A percentile compares a stretch with the other conserved stretches of the same genome.
phyloP scores from a whole-genome alignment of 768 basidiomycete species.

The Auricularia sp. region DNA sequence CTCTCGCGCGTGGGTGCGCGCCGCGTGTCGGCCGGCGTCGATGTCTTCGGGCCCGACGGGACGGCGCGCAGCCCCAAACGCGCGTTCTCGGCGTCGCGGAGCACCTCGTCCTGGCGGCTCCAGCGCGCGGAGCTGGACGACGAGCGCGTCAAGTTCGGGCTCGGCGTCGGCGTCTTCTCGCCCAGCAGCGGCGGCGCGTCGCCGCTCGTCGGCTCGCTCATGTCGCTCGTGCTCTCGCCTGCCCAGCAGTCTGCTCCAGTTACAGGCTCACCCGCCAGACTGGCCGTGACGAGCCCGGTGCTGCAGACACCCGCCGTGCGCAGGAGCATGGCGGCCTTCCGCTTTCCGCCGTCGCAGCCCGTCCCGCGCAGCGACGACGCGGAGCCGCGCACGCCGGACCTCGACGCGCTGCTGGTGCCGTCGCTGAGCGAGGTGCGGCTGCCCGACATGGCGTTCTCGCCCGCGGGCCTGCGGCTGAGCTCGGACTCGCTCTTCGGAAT shows the following conservation, averaged over 20 bases:
- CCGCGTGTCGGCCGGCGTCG: background rate
- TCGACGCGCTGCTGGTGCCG: background rate
- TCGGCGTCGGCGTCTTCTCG: background rate
- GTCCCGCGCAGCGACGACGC: too few species aligned
- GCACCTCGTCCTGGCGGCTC: background rate
- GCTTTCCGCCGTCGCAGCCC: background rate
- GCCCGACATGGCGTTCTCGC: background rate
- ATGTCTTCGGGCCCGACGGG: background rate
- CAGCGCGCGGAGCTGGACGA: background rate
- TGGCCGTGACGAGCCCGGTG: background rate
- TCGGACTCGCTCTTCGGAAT: background rate
- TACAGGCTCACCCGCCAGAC: background rate
- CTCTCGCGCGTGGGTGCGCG: background rate
- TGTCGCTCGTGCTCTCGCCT: background rate
- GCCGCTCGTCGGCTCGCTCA: background rate
- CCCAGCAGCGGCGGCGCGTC: background rate
- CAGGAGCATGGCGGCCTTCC: background rate
- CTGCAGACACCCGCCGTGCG: background rate
- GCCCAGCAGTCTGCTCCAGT: background rate
- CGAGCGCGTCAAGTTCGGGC: background rate
- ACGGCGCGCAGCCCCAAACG: background rate
- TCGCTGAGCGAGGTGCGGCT: background rate
- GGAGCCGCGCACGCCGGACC: background rate
- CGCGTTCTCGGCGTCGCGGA: background rate
- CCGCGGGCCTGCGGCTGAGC: background rate